phyloP scores from a whole-genome alignment of 2,329 filamentous ascomycete genomes.

The Cladobotryum protrusum region DNA sequence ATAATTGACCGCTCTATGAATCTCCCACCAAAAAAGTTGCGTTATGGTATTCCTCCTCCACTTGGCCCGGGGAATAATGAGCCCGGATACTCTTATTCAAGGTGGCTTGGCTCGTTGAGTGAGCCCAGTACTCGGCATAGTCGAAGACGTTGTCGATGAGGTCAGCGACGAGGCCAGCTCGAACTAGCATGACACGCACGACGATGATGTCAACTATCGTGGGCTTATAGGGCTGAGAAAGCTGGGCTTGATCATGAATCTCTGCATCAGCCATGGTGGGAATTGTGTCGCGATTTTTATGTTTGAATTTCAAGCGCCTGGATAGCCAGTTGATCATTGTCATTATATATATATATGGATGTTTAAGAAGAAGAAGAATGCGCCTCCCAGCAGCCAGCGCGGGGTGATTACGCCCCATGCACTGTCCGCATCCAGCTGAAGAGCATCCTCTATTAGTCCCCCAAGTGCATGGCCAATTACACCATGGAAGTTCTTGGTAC shows the following conservation, averaged over 20 bases:
- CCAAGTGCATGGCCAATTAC: no score
- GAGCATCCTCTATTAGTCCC: no score
- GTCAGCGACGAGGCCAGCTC: constrained; percentile 45
- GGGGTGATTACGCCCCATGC: no score
- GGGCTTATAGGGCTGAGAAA: constrained; percentile 29
- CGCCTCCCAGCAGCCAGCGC: no score
- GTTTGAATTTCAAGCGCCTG: no score
- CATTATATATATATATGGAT: no score
- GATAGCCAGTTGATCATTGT: no score
- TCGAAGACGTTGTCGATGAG: constrained; percentile 52
- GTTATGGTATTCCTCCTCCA: neutral
- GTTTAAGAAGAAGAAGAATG: no score
- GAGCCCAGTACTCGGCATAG: constrained; percentile 57
- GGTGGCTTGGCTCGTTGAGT: constrained; percentile 32
- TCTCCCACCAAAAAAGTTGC: constrained; percentile 1
- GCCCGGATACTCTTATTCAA: constrained; percentile 5
- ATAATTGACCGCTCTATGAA: neutral
- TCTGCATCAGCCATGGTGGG: neutral
- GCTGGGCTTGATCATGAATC: no score
- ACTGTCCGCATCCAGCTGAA: no score
- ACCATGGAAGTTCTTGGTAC: no score
- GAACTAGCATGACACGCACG: constrained; percentile 41
- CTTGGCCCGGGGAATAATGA: neutral
- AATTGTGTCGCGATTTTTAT: no score
- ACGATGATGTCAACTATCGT: constrained; percentile 43